phyloP scores from a whole-genome alignment of 768 basidiomycete genomes.

The Coprinellus micaceus region DNA sequence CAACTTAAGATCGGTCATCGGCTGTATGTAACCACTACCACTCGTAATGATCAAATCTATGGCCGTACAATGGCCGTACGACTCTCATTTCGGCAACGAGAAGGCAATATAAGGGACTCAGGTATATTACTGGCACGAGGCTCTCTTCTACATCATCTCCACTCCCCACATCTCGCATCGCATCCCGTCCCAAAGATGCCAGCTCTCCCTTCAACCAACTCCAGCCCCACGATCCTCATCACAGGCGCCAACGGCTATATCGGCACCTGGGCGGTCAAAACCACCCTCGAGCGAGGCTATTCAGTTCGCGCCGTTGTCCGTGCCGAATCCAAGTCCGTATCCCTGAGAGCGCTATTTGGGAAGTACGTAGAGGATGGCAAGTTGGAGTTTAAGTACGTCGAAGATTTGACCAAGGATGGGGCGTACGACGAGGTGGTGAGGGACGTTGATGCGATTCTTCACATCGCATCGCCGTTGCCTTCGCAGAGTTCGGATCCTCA shows the following conservation, averaged over 20 bases:
- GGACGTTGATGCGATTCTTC: conserved; percentile 42
- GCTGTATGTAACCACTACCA: no score
- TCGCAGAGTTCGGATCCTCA: conserved; percentile 38
- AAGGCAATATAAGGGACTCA: no score
- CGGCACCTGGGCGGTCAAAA: conserved; percentile 49
- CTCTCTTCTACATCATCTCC: no score
- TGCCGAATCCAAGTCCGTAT: conserved; percentile 50
- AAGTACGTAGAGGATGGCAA: conserved; percentile 35
- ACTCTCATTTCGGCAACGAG: no score
- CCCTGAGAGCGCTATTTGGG: conserved; percentile 41
- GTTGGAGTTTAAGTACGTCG: conserved; percentile 56
- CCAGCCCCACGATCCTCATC: conserved; percentile 34
- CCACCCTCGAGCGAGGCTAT: conserved; percentile 55
- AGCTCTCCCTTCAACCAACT: conserved; percentile 11
- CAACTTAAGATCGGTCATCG: no score
- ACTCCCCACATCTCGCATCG: no score
- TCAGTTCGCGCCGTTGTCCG: conserved; percentile 61
- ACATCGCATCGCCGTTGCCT: conserved; percentile 26
- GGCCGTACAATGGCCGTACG: no score
- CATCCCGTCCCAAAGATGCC: conserved; percentile 17
- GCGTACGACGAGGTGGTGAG: conserved; percentile 74
- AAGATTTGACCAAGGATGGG: conserved; percentile 58
- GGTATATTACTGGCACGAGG: no score
- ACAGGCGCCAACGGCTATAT: conserved; percentile 55
- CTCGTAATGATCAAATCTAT: no score